Evolutionary conservation across 345 rosid genomes (phyloP), one percentile per base, ranked within the genome.

Genomic region (Ceriops decandra): DNA sequence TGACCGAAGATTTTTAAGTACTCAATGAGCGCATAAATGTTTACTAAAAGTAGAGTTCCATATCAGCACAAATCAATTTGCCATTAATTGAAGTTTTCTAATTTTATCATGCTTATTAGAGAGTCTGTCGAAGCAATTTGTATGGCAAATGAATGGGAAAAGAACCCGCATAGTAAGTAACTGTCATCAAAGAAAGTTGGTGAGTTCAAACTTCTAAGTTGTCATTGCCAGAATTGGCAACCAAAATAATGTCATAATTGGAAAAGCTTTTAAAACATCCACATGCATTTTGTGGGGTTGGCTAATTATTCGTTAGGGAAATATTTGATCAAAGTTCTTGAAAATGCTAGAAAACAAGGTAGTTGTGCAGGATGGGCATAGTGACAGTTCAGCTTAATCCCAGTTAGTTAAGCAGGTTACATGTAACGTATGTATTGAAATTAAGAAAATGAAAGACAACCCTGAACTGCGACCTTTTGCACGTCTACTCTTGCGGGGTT

Each of bases 401-500:
- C 24, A 13, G 26, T 31, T 52, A 17, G 49, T 28, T 2, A 52
- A 16, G 38, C 54, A 57, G 46, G 28, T 53, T 49, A 46, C 60
- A 64, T 26, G 70, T 67, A 71, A 68, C 60, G 54, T 7, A 33
- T 33, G 57, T n/a, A 33, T 33, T 7, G 36, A 33, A 33, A 33
- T 52, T 52, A 52, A 19, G 57, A 52, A 24, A 52, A n/a, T n/a
- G n/a, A 52, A 56, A 57, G 67, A 72, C 60, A 59, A 67, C 69
- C 69, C 53, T 24, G 13, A 56, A 22, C 59, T 20, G 33, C 6
- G 59, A 56, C 9, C 24, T 56, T 56, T 15, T 56, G 11, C 59
- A 6, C 30, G 59, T 24, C 32, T 33, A 72, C 73, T 68, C 79
- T 75, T 72, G 46, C 69, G 78, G 72, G 72, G 76, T 77, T 74